A percentile compares a stretch with the other conserved stretches of the same genome.
phyloP scores from a whole-genome alignment of 2,329 filamentous ascomycete species.

The Ilyonectria destructans region DNA sequence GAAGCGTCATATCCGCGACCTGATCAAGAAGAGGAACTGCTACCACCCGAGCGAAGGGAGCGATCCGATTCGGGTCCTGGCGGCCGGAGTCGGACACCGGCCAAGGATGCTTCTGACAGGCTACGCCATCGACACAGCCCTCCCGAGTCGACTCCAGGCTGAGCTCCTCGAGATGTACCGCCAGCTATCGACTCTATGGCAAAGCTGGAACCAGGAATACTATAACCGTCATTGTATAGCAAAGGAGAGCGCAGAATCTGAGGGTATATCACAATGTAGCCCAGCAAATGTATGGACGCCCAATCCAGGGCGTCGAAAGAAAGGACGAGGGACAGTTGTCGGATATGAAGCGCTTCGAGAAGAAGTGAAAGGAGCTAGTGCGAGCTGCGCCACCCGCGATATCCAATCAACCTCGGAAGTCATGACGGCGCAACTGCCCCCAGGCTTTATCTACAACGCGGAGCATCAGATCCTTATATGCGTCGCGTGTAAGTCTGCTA shows the following conservation, averaged over 20 bases:
- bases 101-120: slow-evolving; percentile 11
- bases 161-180: slow-evolving; percentile 22
- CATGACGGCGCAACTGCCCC: neutral
- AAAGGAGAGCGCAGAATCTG: neutral
- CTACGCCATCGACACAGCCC: slow-evolving; percentile 15
- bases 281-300: neutral
- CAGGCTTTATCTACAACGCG: slow-evolving; percentile 8
- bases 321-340: neutral
- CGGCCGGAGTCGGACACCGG: slow-evolving; percentile 10
- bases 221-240: slow-evolving; percentile 1
- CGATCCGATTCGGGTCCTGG: slow-evolving; percentile 6
- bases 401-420: neutral
- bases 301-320: neutral
- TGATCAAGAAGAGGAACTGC: slow-evolving; percentile 5
- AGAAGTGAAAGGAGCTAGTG: neutral
- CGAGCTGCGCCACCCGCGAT: neutral
- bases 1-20: slow-evolving; percentile 13
- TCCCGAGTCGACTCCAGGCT: slow-evolving; percentile 8
- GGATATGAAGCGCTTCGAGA: neutral
- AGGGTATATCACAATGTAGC: no score
- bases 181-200: slow-evolving; percentile 12
- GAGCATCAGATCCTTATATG: slow-evolving; percentile 13
- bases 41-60: slow-evolving; percentile 6
- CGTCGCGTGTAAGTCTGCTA: neutral
- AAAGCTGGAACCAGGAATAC: slow-evolving; percentile 14